Evolutionary conservation across 345 rosid genomes (phyloP), one percentile per base, ranked within the genome.

Genomic region (Erucastrum elatum): DNA sequence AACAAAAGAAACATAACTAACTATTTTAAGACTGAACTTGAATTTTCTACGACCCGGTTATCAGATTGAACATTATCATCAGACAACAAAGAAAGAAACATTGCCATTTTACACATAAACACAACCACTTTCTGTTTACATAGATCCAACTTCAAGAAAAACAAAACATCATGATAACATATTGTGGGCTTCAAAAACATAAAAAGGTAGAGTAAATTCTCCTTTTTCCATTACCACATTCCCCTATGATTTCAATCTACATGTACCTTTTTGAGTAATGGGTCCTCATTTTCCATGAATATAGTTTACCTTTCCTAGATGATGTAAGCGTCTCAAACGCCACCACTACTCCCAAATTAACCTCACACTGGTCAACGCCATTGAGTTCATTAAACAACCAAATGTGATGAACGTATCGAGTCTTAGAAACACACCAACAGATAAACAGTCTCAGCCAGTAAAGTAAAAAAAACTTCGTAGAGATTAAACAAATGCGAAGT

Each of bases 241-340:
- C 76, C 72, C 49, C 0, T 71, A 64, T 71, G 76, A 77, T 56
- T 77, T 71, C 72, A 70, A 70, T 70, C 80, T 77, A 63, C 71
- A 56, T 71, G 67, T 39, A 77, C 71, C 37, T 70, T 71, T 71
- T 31, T 29, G 17, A 72, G 27, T 66, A 33, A 68, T 37, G 59
- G 33, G 66, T 15, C 58, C 60, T 61, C 13, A 61, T 66, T 25
- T 31, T 68, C 62, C 35, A 78, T 60, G 68, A 31, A 73, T 61
- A 66, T 61, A 66, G 35, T 68, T 68, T 61, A 61, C 82, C 65
- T 79, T 79, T 74, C 58, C 35, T 62, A 79, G 35, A 61, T 68
- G 82, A 79, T 74, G 75, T 68, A 67, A 73, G 68, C 82, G 13
- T 67, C 74, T 79, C 74, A 49, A 51, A 73, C 59, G 6, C 75